Percentiles rank a stretch among this genome's conserved stretches.
phyloP scores from a whole-genome alignment of 1,284 basidiomycete genomes.

The Spongispora temasekensis region DNA sequence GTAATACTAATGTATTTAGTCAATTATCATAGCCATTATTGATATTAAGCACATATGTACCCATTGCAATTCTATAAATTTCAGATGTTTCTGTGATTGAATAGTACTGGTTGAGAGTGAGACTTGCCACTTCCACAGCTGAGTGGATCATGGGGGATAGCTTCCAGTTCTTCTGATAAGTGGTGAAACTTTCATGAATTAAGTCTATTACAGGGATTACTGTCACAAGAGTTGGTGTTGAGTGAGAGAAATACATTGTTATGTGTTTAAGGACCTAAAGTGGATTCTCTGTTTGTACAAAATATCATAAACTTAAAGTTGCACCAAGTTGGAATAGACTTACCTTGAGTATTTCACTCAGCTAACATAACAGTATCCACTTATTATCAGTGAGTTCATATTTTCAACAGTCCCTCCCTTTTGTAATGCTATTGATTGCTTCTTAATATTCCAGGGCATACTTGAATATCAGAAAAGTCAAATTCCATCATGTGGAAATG shows the following conservation, averaged over 20 bases:
- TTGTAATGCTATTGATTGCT: not conserved
- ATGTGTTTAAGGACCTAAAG: not conserved
- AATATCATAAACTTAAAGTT: not conserved
- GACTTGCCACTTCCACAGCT: not conserved
- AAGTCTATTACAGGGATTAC: not conserved
- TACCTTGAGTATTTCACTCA: not conserved
- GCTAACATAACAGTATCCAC: not conserved
- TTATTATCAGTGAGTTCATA: not conserved
- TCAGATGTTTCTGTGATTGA: not conserved
- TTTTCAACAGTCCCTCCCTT: not conserved
- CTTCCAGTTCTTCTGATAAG: not conserved
- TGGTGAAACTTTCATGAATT: not conserved
- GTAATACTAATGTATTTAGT: not conserved
- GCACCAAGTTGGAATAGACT: not conserved
- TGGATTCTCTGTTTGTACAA: not conserved
- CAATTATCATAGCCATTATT: not conserved
- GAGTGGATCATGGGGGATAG: not conserved
- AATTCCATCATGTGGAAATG: not conserved
- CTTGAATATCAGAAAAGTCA: not conserved
- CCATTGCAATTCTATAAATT: not conserved
- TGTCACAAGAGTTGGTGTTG: not conserved
- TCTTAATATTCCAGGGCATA: not conserved
- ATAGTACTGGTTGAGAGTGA: not conserved
- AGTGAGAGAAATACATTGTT: not conserved
- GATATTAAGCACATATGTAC: not conserved